phyloP scores from a whole-genome alignment of 2,329 filamentous ascomycete species.

The Fonsecaea pedrosoi region DNA sequence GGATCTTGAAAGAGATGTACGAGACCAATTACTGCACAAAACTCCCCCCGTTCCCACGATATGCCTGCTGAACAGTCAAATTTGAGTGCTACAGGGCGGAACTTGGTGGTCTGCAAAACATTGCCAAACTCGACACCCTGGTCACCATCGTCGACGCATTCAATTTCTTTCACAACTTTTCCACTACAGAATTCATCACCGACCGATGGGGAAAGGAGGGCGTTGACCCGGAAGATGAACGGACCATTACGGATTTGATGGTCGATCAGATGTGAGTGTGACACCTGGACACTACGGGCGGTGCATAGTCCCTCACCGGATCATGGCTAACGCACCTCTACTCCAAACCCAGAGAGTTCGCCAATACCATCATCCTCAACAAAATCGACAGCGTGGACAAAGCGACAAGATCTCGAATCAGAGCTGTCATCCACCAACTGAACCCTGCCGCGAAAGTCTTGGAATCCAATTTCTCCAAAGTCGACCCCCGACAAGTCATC shows the following conservation, averaged over 20 bases:
- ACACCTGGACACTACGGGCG: background rate
- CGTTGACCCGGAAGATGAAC: conserved; percentile 70
- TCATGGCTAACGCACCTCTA: background rate
- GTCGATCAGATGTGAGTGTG: conserved; percentile 68
- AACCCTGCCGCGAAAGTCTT: conserved; percentile 72
- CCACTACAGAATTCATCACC: conserved; percentile 71
- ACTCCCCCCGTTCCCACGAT: conserved; percentile 9
- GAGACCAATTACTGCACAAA: conserved; percentile 27
- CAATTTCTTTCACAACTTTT: conserved; percentile 74
- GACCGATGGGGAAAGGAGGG: conserved; percentile 66
- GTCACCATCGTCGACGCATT: conserved; percentile 77
- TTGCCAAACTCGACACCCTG: conserved; percentile 72
- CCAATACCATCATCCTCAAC: conserved; percentile 74
- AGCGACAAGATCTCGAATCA: conserved; percentile 56
- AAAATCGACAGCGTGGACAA: conserved; percentile 69
- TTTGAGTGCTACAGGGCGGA: conserved; percentile 49
- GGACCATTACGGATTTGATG: conserved; percentile 76
- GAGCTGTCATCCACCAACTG: conserved; percentile 63
- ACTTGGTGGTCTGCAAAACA: conserved; percentile 68
- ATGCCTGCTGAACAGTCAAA: conserved; percentile 16
- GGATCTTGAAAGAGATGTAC: conserved; percentile 56
- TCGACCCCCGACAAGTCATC: conserved; percentile 69
- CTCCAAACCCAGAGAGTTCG: conserved; percentile 62
- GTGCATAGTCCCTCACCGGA: background rate
- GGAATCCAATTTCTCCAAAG: conserved; percentile 64